phyloP scores from a whole-genome alignment of 208 protist genomes.

The Naegleria lovaniensis region DNA sequence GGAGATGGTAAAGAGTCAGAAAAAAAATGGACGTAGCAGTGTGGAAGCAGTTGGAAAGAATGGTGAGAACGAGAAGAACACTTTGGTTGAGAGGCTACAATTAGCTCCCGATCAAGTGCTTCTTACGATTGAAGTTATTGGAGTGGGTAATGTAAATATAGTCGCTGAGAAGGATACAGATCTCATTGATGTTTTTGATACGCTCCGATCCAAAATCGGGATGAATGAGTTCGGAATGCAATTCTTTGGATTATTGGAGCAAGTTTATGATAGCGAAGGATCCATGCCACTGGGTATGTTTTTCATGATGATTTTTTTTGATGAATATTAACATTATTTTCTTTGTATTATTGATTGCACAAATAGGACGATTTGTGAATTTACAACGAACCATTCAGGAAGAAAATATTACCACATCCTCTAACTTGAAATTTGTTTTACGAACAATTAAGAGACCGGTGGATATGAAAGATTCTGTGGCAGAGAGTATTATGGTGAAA shows the following conservation, averaged over 20 bases:
- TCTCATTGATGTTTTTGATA: background rate
- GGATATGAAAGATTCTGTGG: background rate
- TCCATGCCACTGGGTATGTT: background rate
- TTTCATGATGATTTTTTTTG: too few relatives aligned
- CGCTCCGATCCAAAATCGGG: background rate
- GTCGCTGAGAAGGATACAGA: too few relatives aligned
- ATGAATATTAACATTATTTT: background rate
- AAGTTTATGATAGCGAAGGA: background rate
- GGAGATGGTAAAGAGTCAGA: too few relatives aligned
- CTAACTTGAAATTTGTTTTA: background rate
- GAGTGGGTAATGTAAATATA: too few relatives aligned
- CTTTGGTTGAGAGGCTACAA: too few relatives aligned
- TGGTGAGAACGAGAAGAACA: too few relatives aligned
- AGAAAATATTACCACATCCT: background rate
- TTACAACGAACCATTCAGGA: background rate
- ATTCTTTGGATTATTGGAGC: background rate
- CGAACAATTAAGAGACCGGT: background rate
- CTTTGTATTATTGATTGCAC: background rate
- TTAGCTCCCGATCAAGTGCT: too few relatives aligned
- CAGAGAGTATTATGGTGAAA: background rate
- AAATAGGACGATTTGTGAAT: background rate
- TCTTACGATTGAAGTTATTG: too few relatives aligned
- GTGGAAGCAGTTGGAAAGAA: too few relatives aligned
- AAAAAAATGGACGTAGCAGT: too few relatives aligned
- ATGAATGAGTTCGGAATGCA: background rate